These are phyloP conservation scores for Fusarium clavum DNA, from an alignment of 2,329 filamentous ascomycete species.

Conservation along the genomic window DNA sequence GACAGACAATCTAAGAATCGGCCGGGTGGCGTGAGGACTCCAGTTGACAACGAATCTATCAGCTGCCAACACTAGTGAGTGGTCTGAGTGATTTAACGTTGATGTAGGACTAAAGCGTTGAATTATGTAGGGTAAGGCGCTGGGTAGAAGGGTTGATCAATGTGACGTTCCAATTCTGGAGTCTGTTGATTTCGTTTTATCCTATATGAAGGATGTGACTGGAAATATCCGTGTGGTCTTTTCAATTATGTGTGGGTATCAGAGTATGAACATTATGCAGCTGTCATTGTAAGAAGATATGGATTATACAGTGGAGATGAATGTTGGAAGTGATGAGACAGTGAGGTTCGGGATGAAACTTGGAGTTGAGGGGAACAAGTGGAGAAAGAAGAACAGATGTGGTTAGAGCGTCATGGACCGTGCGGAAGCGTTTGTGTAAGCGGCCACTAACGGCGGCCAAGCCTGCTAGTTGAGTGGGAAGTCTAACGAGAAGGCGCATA, in stretches of 20 bases:
- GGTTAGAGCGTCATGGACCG: constrained; percentile 15
- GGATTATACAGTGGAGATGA: neutral
- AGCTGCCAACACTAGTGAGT: constrained; percentile 8
- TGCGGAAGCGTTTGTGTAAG: constrained; percentile 15
- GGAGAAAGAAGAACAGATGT: constrained; percentile 10
- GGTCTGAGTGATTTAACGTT: neutral
- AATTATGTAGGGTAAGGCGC: constrained; percentile 16
- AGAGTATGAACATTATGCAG: neutral
- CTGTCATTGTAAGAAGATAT: neutral
- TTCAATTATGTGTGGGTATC: neutral
- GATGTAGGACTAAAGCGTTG: constrained; percentile 9
- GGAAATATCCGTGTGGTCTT: neutral
- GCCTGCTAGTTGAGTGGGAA: constrained; percentile 1
- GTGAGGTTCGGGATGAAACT: constrained; percentile 30
- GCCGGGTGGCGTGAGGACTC: constrained; percentile 6
- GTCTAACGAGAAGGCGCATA: constrained; percentile 21
- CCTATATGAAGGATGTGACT: neutral
- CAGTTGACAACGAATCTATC: constrained; percentile 7
- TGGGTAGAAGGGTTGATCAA: constrained; percentile 1
- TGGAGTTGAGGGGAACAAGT: constrained; percentile 41
- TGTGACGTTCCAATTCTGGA: constrained; percentile 1
- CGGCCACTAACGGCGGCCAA: constrained; percentile 24
- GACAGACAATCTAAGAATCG: constrained; percentile 11
- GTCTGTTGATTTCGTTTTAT: neutral
- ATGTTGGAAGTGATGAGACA: constrained; percentile 9